Evolutionary conservation across 1,284 basidiomycete species (phyloP), one percentile per base, ranked within the genome.

Genomic region (Apiotrichum siamense): DNA sequence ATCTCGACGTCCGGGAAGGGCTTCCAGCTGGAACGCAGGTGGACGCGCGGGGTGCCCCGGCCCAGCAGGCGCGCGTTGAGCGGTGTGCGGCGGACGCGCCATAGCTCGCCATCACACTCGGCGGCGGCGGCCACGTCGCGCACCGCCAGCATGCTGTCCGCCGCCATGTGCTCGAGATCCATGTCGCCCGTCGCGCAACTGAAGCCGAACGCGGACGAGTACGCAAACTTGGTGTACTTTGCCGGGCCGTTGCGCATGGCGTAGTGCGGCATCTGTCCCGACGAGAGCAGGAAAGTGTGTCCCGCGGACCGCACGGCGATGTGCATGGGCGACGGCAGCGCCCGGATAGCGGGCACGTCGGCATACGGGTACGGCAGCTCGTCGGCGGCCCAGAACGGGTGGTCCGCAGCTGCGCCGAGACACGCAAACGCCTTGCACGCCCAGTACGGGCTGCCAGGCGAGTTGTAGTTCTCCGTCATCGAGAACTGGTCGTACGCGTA

Each of bases 381-480:
- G 20, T 76, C 60, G 0, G 80, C 74, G 0, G 79, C 64, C 86
- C 85, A 87, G 77, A 87, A 87, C 0, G 83, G 83, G 63, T 87
- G 84, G 1, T 77, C 73, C 17, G 79, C 75, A 0, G 83, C 78
- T 2, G 86, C 77, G 3, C 83, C 76, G n/a, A 87, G 79, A 5
- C 82, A 74, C 36, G 84, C 77, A 69, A 87, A 87, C 1, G 84
- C 82, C 63, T 87, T 86, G 76, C 83, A 87, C 63, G 82, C 84
- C 86, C 86, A 87, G 70, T 87, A 88, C 1, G 84, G 83, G n/a
- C 84, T 86, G 10, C 70, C 52, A 1, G 85, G 83, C 0, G 84
- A 85, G 66, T 86, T 87, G 74, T 88, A 87, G 72, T 85, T 86
- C 66, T 87, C 73, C 15, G 83, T 84, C 76, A 86, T 81, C 65